Conservation (phyloP, 148 eudicot genomes). For the Chenopodium berlandieri region DNA sequence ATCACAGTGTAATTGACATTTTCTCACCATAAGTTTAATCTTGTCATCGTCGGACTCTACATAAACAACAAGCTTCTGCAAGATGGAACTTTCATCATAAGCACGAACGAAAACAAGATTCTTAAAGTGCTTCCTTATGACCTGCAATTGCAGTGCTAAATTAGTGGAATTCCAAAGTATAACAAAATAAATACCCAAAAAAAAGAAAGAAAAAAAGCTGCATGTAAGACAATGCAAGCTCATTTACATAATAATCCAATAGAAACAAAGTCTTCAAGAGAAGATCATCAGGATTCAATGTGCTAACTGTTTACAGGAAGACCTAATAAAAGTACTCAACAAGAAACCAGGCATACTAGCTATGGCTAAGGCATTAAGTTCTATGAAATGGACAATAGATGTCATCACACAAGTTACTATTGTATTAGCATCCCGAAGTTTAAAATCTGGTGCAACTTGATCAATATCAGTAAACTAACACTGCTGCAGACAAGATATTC, state of each 20-base stretch:
- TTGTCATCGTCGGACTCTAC: conserved; percentile 62
- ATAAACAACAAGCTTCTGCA: conserved; percentile 64
- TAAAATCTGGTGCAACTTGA: background rate
- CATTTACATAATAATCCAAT: background rate
- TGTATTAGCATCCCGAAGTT: background rate
- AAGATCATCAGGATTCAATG: background rate
- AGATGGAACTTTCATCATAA: conserved; percentile 44
- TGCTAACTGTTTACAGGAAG: background rate
- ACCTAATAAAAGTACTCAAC: background rate
- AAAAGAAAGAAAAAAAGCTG: background rate
- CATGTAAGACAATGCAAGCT: background rate
- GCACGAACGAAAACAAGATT: conserved; percentile 71
- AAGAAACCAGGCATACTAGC: background rate
- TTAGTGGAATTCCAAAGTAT: conserved; percentile 13
- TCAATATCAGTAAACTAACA: background rate
- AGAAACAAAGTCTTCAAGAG: background rate
- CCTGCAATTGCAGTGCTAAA: conserved; percentile 47
- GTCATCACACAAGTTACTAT: background rate
- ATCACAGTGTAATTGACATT: too few species aligned
- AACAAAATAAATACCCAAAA: background rate
- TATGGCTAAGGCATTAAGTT: background rate
- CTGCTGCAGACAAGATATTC: background rate
- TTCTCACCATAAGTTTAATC: conserved; percentile 67
- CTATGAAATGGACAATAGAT: background rate
- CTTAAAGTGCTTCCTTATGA: conserved; percentile 58